Base-by-base conservation (phyloP, 768 basidiomycete genomes). In the Boletus subparvulus region DNA sequence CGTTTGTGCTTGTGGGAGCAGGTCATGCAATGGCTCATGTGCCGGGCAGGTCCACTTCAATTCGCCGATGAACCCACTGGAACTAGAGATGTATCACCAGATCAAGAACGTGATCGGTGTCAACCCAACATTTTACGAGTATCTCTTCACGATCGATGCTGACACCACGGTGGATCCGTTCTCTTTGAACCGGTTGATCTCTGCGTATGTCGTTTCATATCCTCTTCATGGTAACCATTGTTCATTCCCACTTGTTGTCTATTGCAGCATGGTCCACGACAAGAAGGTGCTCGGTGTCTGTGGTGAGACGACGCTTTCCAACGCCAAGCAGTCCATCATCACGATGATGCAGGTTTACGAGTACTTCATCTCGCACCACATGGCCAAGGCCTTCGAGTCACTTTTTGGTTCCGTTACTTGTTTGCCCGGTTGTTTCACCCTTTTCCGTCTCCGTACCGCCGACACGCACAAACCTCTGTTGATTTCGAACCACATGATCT, bases 321-420 rank as follows among this genome's bases (percentile, higher is more conserved):
- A 99, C 64, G 84, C 94, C 17, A 96, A 97, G 71, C 90, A 94
- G 71, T 97, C 95, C 1, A 80, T 95, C 66, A 88, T 95, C 60
- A 97, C 94, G 10, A 97, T 97, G 94, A 92, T 95, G 88, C 94
- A 98, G 79, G 96, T 98, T 33, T 98, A 98, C 78, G 96, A 98
- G 69, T 98, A 98, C 81, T 99, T 93, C 78, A 94, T 99, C 65
- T 98, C 94, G 0, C 97, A 99, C 75, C 94, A 98, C 74, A 87
- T 99, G 81, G 93, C 97, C 48, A 99, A 99, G 73, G 93, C 96
- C 2, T 98, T 99, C 74, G 97, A 98, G 75, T 87, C 84, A 64
- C 80, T 98, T 11, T 99, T 99, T 68, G 95, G 95, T 47, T 97
- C 94, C 14, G 96, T 99, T 59, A 98, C 95, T 41, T 99, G 97